Evolutionary conservation across 345 rosid genomes (phyloP), one percentile per base, ranked within the genome.

Genomic region (Eutrema yunnanense): DNA sequence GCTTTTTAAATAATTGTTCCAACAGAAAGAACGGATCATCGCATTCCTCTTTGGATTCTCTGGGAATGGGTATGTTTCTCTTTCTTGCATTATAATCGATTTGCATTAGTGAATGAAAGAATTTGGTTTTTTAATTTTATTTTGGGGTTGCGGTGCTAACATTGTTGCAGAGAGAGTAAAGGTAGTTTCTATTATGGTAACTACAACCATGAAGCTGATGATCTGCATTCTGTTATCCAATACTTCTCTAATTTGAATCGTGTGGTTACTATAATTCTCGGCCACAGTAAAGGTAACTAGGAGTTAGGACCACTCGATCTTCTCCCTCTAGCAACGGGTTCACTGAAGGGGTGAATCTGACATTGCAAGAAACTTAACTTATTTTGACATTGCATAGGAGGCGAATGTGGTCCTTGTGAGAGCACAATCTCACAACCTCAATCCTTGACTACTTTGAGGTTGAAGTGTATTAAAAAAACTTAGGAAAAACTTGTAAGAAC

Each of bases 1-100:
- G n/a, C n/a, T n/a, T n/a, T n/a, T n/a, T n/a, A n/a, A n/a, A n/a
- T n/a, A n/a, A n/a, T n/a, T n/a, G n/a, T n/a, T n/a, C n/a, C n/a
- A n/a, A n/a, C n/a, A n/a, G 82, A 85, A 83, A 40, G 86, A 83
- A 85, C 92, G 96, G 67, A 85, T 86, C 78, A 85, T 84, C 49
- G 80, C 87, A 67, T 87, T 85, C 60, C 94, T 92, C 56, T 90
- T 93, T 27, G 97, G 88, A 64, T 90, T 87, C 75, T 78, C 94
- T 72, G 98, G 94, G 67, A 88, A 93, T 72, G 94, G 96, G 93
- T 84, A 65, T 72, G 80, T 76, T 40, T 16, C 22, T 42, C 56
- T 48, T 57, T 5, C 29, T 53, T 48, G 3, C 6, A 0, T 64
- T 40, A 4, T 46, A 53, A 30, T 40, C 44, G 4, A 29, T 65